Evolutionary conservation across 345 rosid genomes (phyloP), one percentile per base, ranked within the genome.

Genomic region (Eucalyptus marginata): DNA sequence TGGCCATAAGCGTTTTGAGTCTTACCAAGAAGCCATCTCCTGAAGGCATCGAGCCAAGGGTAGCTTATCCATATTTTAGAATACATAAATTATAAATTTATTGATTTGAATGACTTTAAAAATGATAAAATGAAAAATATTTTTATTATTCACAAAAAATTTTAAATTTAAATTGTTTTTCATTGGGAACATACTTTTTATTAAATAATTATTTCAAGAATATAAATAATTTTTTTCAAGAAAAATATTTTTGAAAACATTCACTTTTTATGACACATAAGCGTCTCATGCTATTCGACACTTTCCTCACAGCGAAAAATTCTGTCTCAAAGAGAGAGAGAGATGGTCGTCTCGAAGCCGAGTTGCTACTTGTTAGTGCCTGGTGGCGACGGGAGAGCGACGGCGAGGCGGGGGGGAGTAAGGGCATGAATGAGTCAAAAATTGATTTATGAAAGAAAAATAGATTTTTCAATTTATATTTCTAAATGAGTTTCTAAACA

Each of bases 241-340:
- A 25, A 16, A 8, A 68, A 0, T 68, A 0, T 13, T 8, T 31
- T 31, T 4, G 8, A 8, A 33, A 5, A n/a, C 3, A 14, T 64
- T 64, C 5, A 2, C 17, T 17, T 68, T 33, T 17, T 12, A 27
- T 5, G 31, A 6, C 12, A 59, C 31, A 25, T 1, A 27, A 25
- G 31, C 7, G 31, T 27, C 7, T 25, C 31, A 6, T 25, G 29
- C 15, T 5, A 27, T 3, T 9, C 17, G 13, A 31, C 12, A 17
- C 20, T 29, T 29, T 0, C 4, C 22, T 66, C 22, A 3, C 79
- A 8, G 13, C 13, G 2, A 33, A 68, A 16, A 40, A 68, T 68
- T 8, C 7, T 17, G 20, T 31, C 76, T 64, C 33, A 3, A 0
- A 7, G 16, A 7, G 36, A 29, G 71, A 15, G 36, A 6, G 4